A percentile compares a stretch with the other conserved stretches of the same genome.
Conservation (phyloP, 2,329 filamentous ascomycete genomes). For the Ophiostoma australiae region DNA sequence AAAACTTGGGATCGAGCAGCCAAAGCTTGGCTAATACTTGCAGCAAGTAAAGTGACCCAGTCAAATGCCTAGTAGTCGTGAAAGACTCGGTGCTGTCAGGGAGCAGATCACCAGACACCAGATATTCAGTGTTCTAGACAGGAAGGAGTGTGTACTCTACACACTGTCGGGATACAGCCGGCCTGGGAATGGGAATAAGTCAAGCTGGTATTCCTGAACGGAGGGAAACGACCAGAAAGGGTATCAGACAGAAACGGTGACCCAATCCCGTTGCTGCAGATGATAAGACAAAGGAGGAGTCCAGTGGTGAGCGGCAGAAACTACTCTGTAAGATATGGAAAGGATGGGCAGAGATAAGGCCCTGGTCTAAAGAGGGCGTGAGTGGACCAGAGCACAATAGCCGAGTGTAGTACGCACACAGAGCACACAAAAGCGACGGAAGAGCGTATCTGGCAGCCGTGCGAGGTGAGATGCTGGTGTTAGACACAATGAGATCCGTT, state of each 20-base stretch:
- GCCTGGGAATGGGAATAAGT: not conserved
- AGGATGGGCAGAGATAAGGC: conserved; percentile 23
- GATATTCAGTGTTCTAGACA: not conserved
- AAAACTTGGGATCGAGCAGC: not conserved
- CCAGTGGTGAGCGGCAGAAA: not conserved
- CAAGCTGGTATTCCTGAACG: not conserved
- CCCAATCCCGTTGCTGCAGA: conserved; percentile 20
- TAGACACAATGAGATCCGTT: not conserved
- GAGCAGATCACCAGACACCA: conserved; percentile 1
- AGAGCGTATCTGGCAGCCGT: conserved; percentile 12
- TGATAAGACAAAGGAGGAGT: conserved; percentile 20
- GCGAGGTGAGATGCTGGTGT: conserved; percentile 18
- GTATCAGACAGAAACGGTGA: conserved; percentile 9
- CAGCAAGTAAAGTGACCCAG: not conserved
- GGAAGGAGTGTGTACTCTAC: not conserved
- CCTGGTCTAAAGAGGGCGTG: conserved; percentile 16
- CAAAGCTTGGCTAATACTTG: not conserved
- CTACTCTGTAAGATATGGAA: not conserved
- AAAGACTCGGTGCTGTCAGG: not conserved
- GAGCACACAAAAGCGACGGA: not conserved
- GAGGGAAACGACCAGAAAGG: not conserved
- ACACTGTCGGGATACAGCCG: not conserved
- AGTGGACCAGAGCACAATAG: conserved; percentile 19
- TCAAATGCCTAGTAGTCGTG: not conserved
- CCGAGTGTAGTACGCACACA: not conserved